phyloP scores from a whole-genome alignment of 495 filamentous ascomycete species.

The Parachaetomium inaequale region DNA sequence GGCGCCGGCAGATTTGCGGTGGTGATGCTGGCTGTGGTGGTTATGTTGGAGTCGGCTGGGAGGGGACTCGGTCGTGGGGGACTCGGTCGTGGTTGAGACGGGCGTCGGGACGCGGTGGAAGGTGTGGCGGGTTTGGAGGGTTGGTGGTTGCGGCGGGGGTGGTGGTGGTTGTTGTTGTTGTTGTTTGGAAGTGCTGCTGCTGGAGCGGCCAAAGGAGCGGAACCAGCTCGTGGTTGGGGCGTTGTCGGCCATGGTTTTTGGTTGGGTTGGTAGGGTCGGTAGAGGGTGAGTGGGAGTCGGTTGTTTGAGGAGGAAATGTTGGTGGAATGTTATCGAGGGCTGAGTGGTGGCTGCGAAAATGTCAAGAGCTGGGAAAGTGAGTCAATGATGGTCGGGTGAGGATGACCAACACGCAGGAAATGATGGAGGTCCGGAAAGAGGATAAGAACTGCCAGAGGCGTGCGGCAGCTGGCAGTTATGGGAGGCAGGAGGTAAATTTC shows the following conservation, averaged over 20 bases:
- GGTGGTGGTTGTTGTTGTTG: neutral
- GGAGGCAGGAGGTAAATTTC: neutral
- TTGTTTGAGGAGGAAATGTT: neutral
- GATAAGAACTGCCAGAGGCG: too few species aligned
- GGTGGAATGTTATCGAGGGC: neutral
- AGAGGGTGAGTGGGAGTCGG: neutral
- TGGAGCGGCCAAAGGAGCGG: conserved; percentile 10
- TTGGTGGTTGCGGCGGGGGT: neutral
- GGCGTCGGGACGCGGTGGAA: neutral
- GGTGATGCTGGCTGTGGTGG: neutral
- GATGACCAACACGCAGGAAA: too few species aligned
- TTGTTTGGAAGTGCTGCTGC: neutral
- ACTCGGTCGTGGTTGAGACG: neutral
- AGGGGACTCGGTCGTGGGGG: neutral
- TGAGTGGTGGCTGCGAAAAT: neutral
- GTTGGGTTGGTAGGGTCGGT: neutral
- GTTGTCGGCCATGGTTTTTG: conserved; percentile 11
- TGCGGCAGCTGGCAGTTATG: too few species aligned
- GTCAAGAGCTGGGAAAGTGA: neutral
- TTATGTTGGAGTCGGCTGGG: neutral
- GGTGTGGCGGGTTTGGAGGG: conserved; percentile 4
- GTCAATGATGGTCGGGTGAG: neutral
- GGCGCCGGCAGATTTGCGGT: conserved; percentile 11
- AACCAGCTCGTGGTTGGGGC: conserved; percentile 3
- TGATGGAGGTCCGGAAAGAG: too few species aligned